A percentile compares a stretch with the other conserved stretches of the same genome.
Evolutionary conservation across 2,329 filamentous ascomycete genomes (phyloP).

Genomic region (Cladosporium sp.): DNA sequence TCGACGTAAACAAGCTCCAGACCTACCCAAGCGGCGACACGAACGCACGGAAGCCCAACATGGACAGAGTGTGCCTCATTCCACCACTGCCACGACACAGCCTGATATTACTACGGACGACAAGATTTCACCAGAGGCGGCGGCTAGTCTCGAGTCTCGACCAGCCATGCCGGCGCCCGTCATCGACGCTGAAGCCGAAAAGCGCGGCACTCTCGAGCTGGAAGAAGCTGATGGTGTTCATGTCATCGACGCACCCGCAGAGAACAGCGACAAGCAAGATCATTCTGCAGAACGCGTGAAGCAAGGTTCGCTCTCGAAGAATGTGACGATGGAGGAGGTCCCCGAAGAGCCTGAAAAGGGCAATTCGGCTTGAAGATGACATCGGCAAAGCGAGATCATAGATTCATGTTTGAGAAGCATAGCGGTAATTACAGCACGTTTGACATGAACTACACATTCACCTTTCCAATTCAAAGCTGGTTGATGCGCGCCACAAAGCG

Average conservation of each 20-base stretch:
- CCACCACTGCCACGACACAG: not conserved
- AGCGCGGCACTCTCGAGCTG: conserved; percentile 8
- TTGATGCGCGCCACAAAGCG: too few species aligned
- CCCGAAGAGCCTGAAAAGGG: not conserved
- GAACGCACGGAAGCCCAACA: not conserved
- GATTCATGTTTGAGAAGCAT: not conserved
- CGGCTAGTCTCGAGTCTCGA: not conserved
- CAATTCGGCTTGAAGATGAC: not conserved
- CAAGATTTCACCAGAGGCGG: too few species aligned
- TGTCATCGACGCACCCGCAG: not conserved
- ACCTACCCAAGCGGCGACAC: not conserved
- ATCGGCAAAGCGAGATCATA: not conserved
- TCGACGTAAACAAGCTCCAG: not conserved
- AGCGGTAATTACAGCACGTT: not conserved
- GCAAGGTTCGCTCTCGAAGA: not conserved
- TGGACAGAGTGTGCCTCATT: not conserved
- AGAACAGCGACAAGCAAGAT: not conserved
- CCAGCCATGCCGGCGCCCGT: not conserved
- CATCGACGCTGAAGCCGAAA: conserved; percentile 1
- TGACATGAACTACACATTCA: not conserved
- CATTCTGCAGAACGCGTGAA: not conserved
- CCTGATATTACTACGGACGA: not conserved
- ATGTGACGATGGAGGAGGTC: not conserved
- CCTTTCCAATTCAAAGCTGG: not conserved
- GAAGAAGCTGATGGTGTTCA: conserved; percentile 7